phyloP scores from a whole-genome alignment of 768 basidiomycete species.

The Lactarius indigo region DNA sequence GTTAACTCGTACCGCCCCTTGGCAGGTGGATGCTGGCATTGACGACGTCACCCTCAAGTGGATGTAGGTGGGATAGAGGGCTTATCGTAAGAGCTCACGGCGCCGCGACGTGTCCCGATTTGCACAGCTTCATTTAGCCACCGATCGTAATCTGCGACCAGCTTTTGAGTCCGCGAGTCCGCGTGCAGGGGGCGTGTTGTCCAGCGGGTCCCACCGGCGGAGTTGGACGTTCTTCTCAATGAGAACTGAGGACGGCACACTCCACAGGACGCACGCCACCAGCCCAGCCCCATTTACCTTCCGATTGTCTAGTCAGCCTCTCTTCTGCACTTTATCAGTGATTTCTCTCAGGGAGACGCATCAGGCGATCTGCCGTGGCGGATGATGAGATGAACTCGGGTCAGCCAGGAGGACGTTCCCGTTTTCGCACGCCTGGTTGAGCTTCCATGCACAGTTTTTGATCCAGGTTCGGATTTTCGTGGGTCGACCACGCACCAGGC shows the following conservation, averaged over 20 bases:
- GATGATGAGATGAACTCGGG: background rate
- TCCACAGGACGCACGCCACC: background rate
- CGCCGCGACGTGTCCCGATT: conserved; percentile 6
- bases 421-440: background rate
- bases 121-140: conserved; percentile 9
- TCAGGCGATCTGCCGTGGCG: no score
- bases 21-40: background rate
- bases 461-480: background rate
- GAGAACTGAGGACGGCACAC: background rate
- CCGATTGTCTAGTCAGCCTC: no score
- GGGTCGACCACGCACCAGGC: background rate
- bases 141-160: conserved; percentile 22
- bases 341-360: background rate
- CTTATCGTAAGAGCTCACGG: no score
- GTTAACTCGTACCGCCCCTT: background rate
- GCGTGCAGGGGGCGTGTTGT: background rate
- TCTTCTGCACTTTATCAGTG: no score
- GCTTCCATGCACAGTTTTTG: background rate
- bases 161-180: background rate
- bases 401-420: background rate
- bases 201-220: background rate
- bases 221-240: background rate
- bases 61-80: no score
- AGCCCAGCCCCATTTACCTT: background rate
- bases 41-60: background rate